Evolutionary conservation across 2,329 filamentous ascomycete species (phyloP).

Genomic region (Talaromyces rugulosus): DNA sequence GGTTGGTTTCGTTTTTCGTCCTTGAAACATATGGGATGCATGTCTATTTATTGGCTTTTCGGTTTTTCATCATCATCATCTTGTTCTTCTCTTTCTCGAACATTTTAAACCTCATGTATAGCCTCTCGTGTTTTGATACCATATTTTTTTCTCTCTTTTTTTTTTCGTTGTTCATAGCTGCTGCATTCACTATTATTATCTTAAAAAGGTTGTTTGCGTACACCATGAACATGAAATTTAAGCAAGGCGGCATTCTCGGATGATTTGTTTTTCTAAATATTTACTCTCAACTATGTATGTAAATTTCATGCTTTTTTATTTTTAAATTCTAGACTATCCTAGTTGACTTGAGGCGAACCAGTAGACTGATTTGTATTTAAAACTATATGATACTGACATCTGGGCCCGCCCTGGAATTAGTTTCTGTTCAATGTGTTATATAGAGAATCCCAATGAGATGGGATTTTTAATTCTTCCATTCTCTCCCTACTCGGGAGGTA

Average conservation of each 20-base stretch:
- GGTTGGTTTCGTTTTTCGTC: no score
- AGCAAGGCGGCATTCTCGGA: neutral
- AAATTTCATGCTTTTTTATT: neutral
- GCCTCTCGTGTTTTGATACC: neutral
- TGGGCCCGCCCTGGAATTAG: neutral
- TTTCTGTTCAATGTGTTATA: neutral
- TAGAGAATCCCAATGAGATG: neutral
- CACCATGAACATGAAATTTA: neutral
- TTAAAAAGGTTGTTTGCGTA: neutral
- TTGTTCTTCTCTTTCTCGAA: neutral
- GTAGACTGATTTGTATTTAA: neutral
- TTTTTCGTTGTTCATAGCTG: no score
- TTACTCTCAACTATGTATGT: neutral
- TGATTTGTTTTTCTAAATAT: neutral
- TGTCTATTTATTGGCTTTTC: neutral
- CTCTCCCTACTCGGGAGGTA: neutral
- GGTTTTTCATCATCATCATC: neutral
- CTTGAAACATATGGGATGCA: neutral
- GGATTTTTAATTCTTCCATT: neutral
- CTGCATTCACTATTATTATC: neutral
- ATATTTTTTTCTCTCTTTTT: neutral
- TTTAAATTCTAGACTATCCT: no score
- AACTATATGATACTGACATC: neutral
- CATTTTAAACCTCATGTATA: neutral
- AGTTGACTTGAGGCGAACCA: neutral